Evolutionary conservation across 2,329 filamentous ascomycete species (phyloP), one percentile per base, ranked within the genome.

Genomic region (Polychaeton citri): DNA sequence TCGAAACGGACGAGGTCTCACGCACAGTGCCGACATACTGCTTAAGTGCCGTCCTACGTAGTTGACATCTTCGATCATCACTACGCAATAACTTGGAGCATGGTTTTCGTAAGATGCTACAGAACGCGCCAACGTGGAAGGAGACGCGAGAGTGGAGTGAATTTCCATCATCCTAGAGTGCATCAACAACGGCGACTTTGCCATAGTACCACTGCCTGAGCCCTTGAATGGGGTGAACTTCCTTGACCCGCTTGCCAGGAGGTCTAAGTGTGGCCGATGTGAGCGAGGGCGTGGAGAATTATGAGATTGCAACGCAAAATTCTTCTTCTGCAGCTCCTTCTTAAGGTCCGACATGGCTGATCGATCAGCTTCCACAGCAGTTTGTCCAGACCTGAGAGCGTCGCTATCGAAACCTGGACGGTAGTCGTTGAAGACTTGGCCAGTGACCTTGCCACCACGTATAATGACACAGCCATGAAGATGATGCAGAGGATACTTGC

Each of bases 101-200:
- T 57, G 64, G 62, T 66, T 69, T 69, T 61, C 52, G 60, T 35
- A 56, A 53, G 32, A 59, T 52, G 38, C 48, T 62, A 44, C 58
- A 59, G 34, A n/a, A n/a, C n/a, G n/a, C n/a, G 62, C 60, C 49
- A 62, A 46, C 33, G 59, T 61, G 44, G 56, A 61, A 35, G 62
- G 66, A 35, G 62, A 55, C 28, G 60, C 54, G 35, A 70, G 60
- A 30, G 66, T 66, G 19, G 62, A 64, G 46, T 65, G 62, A 47
- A 72, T 68, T 19, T 67, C 68, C 65, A 70, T 70, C 66, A 71
- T 71, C 57, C 71, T 67, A 3, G 63, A 64, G 45, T 72, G 68
- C 64, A 72, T 69, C 12, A 59, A 66, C 13, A 72, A 54, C 7
- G 61, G 58, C 19, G 54, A 54, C 42, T 66, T 66, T 36, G 58